These are phyloP conservation scores for Cladosporium halotolerans DNA, from an alignment of 2,329 filamentous ascomycete genomes.

Conservation along the genomic window DNA sequence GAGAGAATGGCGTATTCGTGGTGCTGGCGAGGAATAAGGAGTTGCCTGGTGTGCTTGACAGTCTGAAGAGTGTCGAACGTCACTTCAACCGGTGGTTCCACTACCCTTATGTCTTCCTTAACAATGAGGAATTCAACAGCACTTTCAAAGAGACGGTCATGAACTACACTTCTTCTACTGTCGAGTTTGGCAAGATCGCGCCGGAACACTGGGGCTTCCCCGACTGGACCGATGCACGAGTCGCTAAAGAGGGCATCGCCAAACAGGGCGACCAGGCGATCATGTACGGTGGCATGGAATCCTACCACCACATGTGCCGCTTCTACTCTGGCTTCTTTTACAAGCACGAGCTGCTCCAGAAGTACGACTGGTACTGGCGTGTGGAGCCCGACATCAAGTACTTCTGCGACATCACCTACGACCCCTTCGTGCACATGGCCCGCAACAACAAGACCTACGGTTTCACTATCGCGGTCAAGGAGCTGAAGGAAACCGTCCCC, in stretches of 20 bases:
- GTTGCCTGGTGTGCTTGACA: constrained; percentile 90
- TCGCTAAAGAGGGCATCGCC: constrained; percentile 89
- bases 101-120: constrained; percentile 97
- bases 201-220: constrained; percentile 92
- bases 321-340: constrained; percentile 99
- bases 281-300: constrained; percentile 99
- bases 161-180: constrained; percentile 80
- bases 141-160: constrained; percentile 81
- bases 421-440: constrained; percentile 94
- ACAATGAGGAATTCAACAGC: constrained; percentile 94
- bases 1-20: constrained; percentile 92
- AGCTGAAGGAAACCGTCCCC: constrained; percentile 92
- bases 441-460: constrained; percentile 95
- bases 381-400: constrained; percentile 99
- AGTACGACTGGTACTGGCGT: constrained; percentile 99
- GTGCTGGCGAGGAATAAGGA: constrained; percentile 95
- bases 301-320: constrained; percentile 97
- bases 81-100: constrained; percentile 99
- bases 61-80: constrained; percentile 93
- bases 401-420: constrained; percentile 99
- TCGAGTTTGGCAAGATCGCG: constrained; percentile 93
- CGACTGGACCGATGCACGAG: constrained; percentile 90
- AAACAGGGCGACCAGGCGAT: constrained; percentile 96
- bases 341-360: constrained; percentile 87
- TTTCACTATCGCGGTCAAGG: constrained; percentile 97